Evolutionary conservation across 2,329 filamentous ascomycete species (phyloP).

Genomic region (Exophiala mesophila): DNA sequence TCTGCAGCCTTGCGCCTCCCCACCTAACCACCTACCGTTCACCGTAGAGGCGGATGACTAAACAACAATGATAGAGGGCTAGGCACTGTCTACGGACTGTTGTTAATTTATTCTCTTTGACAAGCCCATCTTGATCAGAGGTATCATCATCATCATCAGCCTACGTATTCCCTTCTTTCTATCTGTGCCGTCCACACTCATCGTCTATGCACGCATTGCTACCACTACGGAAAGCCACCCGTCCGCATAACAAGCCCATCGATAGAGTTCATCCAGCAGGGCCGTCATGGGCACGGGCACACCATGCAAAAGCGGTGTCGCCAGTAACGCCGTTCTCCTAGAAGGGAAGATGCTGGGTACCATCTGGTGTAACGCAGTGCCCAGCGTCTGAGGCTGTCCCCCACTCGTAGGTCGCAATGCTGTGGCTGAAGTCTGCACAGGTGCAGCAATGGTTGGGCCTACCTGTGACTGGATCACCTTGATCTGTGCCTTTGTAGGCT

Average conservation of each 20-base stretch:
- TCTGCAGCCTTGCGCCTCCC: too few relatives aligned
- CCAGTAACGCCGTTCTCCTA: constrained; percentile 74
- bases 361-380: constrained; percentile 67
- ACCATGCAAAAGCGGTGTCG: constrained; percentile 80
- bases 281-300: constrained; percentile 74
- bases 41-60: too few relatives aligned
- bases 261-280: constrained; percentile 75
- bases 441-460: constrained; percentile 42
- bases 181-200: too few relatives aligned
- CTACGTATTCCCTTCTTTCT: too few relatives aligned
- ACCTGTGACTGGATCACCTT: constrained; percentile 73
- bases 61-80: too few relatives aligned
- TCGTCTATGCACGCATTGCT: constrained; percentile 48
- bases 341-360: constrained; percentile 84
- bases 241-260: constrained; percentile 80
- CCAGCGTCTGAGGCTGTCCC: constrained; percentile 63
- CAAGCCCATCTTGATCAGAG: too few relatives aligned
- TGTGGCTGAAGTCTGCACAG: constrained; percentile 22
- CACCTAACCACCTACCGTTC: too few relatives aligned
- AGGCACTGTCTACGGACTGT: too few relatives aligned
- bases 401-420: constrained; percentile 21
- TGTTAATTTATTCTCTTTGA: too few relatives aligned
- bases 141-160: background rate
- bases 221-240: constrained; percentile 85
- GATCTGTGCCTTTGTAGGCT: constrained; percentile 48